Base-by-base conservation (phyloP, 2,329 filamentous ascomycete genomes). In the Bipolaris cookei region DNA sequence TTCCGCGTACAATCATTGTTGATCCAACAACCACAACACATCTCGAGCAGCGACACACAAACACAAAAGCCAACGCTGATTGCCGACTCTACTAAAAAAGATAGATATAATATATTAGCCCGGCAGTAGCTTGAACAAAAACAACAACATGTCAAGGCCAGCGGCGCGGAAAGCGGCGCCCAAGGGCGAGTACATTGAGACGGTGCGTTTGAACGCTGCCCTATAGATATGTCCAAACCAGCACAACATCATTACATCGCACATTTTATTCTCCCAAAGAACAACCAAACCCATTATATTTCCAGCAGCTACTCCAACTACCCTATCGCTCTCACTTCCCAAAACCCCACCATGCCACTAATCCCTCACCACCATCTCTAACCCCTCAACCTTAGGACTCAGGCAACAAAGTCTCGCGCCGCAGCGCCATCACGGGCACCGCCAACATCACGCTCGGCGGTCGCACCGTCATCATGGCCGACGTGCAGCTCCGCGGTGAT, bases 381-480 rank as follows among this genome's bases (percentile, higher is more conserved):
- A 21, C 10, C 32, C 32, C 13, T 13, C 11, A 1, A 2, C 11
- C 13, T 3, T 6, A 96, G 93, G 94, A 98, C 79, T 97, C 93
- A 2, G 95, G 95, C 66, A 99, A 99, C 85, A 98, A 98, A 81
- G 95, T 99, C 70, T 94, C 93, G 37, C 91, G 95, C 65, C 92
- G 92, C 67, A 91, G 92, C 61, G 88, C 90, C 74, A 91, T 99
- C 67, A 90, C 96, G 71, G 95, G 95, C 70, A 97, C 94, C 20
- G 92, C 96, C 68, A 96, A 98, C 79, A 98, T 99, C 79, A 97
- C 97, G 78, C 89, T 99, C 1, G 95, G 92, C 67, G 95, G 95
- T 62, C 96, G 77, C 79, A 96, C 93, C 0, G 92, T 98, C 61
- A 96, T 99, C 72, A 92, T 97, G 83, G 90, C 92, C 61, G 93